Conservation (phyloP, 1,284 basidiomycete species). For the Tylopilus sp. region DNA sequence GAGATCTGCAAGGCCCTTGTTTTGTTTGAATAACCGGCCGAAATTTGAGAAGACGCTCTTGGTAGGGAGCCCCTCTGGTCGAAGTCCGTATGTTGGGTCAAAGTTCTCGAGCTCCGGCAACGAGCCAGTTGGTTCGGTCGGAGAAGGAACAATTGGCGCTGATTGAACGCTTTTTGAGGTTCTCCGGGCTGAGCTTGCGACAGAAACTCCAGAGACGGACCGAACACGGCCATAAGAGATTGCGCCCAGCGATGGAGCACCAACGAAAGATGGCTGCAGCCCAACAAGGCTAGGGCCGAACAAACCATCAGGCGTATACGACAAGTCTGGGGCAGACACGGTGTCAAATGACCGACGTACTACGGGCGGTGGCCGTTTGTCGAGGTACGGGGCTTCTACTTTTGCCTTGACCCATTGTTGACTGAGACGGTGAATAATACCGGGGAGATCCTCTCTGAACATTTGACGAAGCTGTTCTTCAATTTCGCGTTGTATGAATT, state of each 20-base stretch:
- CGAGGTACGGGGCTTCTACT: conserved; percentile 74
- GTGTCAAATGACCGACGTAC: conserved; percentile 34
- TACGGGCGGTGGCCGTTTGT: conserved; percentile 42
- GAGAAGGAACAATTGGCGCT: conserved; percentile 22
- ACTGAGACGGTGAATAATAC: conserved; percentile 94
- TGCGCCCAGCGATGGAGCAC: conserved; percentile 21
- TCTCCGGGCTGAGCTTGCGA: conserved; percentile 33
- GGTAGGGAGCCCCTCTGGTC: conserved; percentile 80
- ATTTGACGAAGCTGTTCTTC: conserved; percentile 96
- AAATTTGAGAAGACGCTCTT: conserved; percentile 73
- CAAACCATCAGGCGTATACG: conserved; percentile 11
- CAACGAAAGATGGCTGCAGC: conserved; percentile 10
- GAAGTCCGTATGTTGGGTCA: conserved; percentile 97
- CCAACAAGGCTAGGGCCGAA: conserved; percentile 10
- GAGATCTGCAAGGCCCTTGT: conserved; percentile 75
- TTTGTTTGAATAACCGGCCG: conserved; percentile 63
- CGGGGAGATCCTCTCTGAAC: conserved; percentile 96
- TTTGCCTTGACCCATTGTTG: conserved; percentile 93
- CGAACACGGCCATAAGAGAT: conserved; percentile 23
- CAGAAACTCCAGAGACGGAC: conserved; percentile 36
- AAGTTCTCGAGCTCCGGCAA: conserved; percentile 83
- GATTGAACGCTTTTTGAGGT: conserved; percentile 18
- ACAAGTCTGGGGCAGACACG: conserved; percentile 27
- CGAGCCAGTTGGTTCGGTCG: conserved; percentile 45
- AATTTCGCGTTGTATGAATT: conserved; percentile 95